Conservation (phyloP, 2,329 filamentous ascomycete species). For the Botrytis galanthina region DNA sequence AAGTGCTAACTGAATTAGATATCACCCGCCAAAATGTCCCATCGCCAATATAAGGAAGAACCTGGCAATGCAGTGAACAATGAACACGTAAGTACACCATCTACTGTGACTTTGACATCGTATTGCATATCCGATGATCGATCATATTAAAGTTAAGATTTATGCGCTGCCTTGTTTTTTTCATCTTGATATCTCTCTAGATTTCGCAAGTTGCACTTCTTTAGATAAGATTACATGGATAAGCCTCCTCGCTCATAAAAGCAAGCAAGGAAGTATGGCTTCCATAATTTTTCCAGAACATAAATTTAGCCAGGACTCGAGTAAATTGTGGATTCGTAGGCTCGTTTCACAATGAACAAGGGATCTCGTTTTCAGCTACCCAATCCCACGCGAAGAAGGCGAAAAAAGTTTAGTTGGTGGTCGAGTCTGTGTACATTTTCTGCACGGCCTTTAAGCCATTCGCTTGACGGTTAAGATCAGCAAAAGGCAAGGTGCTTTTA, state of each 20-base stretch:
- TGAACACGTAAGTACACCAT: conserved; percentile 46
- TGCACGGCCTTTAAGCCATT: conserved; percentile 26
- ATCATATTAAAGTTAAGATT: conserved; percentile 7
- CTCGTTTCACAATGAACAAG: conserved; percentile 34
- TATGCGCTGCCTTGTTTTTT: conserved; percentile 2
- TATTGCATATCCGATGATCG: conserved; percentile 6
- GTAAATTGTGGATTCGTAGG: conserved; percentile 21
- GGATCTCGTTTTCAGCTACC: conserved; percentile 30
- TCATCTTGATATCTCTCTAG: conserved; percentile 6
- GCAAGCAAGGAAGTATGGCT: conserved; percentile 27
- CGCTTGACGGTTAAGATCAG: conserved; percentile 30
- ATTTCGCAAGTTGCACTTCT: conserved; percentile 32
- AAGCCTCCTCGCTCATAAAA: conserved; percentile 17
- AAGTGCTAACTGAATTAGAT: conserved; percentile 29
- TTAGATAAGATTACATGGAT: conserved; percentile 23
- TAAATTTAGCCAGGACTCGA: conserved; percentile 27
- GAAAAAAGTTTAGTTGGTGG: conserved; percentile 15
- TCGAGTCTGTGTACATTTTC: conserved; percentile 6
- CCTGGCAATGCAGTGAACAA: conserved; percentile 38
- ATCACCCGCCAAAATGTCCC: conserved; percentile 32
- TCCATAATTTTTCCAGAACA: conserved; percentile 36
- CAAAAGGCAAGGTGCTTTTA: conserved; percentile 12
- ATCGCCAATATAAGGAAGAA: conserved; percentile 48
- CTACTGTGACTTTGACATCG: conserved; percentile 25
- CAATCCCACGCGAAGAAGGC: conserved; percentile 32